Evolutionary conservation across 1,139 yeast genomes (phyloP), one percentile per base, ranked within the genome.

Genomic region (Meyerozyma elateridarum): DNA sequence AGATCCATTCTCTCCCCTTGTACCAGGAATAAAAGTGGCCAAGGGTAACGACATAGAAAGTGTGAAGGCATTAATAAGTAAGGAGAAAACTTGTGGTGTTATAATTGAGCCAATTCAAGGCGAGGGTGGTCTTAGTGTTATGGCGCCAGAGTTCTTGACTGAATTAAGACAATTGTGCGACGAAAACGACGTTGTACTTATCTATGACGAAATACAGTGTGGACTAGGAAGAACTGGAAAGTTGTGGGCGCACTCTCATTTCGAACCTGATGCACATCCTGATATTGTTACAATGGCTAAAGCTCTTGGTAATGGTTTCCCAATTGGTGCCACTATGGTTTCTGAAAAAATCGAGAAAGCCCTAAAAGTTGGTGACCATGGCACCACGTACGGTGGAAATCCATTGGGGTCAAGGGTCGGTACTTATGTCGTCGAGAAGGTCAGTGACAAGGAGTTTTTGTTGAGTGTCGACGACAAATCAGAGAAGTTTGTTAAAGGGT

Each of bases 41-140:
- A 64, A 65, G 32, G 67, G 81, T 34, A 75, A 73, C 39, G 76
- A 80, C 47, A 63, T 80, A 25, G 70, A 63, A 31, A 71, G 81
- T 20, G 79, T 85, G 8, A 70, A 77, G 40, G 48, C 56, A 2
- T 50, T 79, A 12, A 79, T 88, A 34, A 71, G 71, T 39, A 58
- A 56, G 38, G 83, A 81, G 7, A 76, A 81, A 47, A 81, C 96
- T 1, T 87, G 95, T 50, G 98, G 89, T 33, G 93, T 91, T 24
- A 89, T 91, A 36, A 79, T 91, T 25, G 98, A 91, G 61, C 98
- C 98, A 14, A 80, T 91, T 38, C 98, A 91, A 64, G 98, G 97
- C 45, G 98, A 91, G 64, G 98, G 98, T 35, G 98, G 98, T 39
- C 80, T 91, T 15, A 78, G 79, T 48, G 76, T 79, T 14, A 73